Percentiles rank a stretch among this genome's conserved stretches.
Conservation (phyloP, 495 filamentous ascomycete genomes). For the Astrocystis sublimbata region DNA sequence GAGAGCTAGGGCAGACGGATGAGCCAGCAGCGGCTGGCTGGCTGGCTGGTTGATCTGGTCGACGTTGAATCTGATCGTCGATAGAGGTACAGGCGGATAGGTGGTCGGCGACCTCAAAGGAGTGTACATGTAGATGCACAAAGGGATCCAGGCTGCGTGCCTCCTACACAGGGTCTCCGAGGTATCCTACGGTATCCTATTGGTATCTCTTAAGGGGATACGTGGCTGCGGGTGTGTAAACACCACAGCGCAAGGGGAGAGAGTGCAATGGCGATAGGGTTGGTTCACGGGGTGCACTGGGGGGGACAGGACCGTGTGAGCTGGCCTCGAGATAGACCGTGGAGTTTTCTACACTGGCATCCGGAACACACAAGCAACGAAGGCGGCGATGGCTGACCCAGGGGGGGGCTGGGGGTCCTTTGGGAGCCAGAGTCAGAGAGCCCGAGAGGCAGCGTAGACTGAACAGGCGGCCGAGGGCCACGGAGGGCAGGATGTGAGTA, state of each 20-base stretch:
- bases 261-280: constrained; percentile 11
- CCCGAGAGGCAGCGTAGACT: no score
- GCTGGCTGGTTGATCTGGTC: constrained; percentile 27
- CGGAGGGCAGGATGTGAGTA: constrained; percentile 4
- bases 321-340: constrained; percentile 11
- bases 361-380: constrained; percentile 4
- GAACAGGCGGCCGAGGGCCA: constrained; percentile 7
- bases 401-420: neutral
- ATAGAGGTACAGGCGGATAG: constrained; percentile 17
- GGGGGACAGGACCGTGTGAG: constrained; percentile 15
- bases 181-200: constrained; percentile 6
- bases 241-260: constrained; percentile 12
- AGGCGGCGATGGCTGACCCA: constrained; percentile 12
- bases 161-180: constrained; percentile 14
- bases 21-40: constrained; percentile 35
- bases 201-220: constrained; percentile 14
- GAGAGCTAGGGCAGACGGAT: constrained; percentile 26
- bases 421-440: constrained; percentile 3
- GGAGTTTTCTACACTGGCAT: constrained; percentile 14
- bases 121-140: constrained; percentile 23
- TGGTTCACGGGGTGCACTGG: constrained; percentile 11
- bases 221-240: constrained; percentile 13
- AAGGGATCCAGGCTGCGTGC: constrained; percentile 16
- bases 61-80: constrained; percentile 25
- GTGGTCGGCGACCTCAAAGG: constrained; percentile 30